Base-by-base conservation (phyloP, 192 early-diverging fungal genomes). In the Umbelopsis ramanniana region DNA sequence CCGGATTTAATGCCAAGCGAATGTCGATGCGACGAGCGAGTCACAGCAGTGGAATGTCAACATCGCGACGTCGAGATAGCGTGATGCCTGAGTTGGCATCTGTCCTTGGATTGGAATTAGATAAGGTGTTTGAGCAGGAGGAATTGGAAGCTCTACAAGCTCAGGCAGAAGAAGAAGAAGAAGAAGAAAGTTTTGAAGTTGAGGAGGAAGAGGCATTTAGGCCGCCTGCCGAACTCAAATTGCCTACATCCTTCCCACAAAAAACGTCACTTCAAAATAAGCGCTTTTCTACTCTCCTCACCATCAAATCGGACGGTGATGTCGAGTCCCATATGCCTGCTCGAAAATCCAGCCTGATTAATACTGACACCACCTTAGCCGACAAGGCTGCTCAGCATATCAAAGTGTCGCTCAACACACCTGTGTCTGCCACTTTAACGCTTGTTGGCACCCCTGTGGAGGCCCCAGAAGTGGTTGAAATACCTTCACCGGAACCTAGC, bases 41-140 rank as follows among this genome's bases (percentile, higher is more conserved):
- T 35, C 24, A 70, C 22, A 77, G 76, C 43, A 76, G 66, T 46
- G 38, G 69, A 14, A 17, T 12, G 1, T 26, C n/a, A 10, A 17
- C 17, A 24, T 26, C 47, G 22, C 52, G 43, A 2, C 53, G 50
- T 70, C 63, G 79, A 45, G 76, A 81, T 29, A 77, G 75, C 40
- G 75, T 81, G 23, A 71, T 81, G 38, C 79, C 79, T 19, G 79
- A 81, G 57, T 54, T 81, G n/a, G 79, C 72, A 0, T 74, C 75
- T 0, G 76, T 76, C 2, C 40, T 81, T 43, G 79, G 79, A 14
- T 63, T 81, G 21, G 79, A 81, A 57, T n/a, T 81, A 15, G 79
- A 76, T 57, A 77, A 77, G 24, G 73, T 81, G 33, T 55, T 72
- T 9, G 73, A 75, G 23, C 66, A 75, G 37, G 75, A 76, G 22